phyloP scores from a whole-genome alignment of 2,329 filamentous ascomycete species.

The Xylaria sp. region DNA sequence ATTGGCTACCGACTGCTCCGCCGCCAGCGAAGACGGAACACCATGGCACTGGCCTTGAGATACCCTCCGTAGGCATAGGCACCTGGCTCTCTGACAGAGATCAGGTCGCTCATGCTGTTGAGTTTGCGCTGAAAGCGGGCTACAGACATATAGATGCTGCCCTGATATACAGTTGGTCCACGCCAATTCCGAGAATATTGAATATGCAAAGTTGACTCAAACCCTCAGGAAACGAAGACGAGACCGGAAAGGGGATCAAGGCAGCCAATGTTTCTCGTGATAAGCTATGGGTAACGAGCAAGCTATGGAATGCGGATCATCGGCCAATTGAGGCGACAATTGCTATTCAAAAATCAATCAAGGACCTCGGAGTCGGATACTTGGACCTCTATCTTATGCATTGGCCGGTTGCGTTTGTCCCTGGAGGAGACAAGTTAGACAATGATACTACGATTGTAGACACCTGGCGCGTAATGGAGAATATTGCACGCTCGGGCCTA shows the following conservation, averaged over 20 bases:
- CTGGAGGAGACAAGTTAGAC: conserved; percentile 46
- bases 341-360: conserved; percentile 59
- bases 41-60: conserved; percentile 29
- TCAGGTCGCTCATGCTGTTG: conserved; percentile 46
- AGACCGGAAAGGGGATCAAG: conserved; percentile 59
- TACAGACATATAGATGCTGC: conserved; percentile 48
- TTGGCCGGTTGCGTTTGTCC: conserved; percentile 52
- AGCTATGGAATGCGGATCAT: conserved; percentile 49
- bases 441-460: conserved; percentile 47
- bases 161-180: conserved; percentile 43
- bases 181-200: neutral
- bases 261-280: conserved; percentile 60
- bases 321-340: conserved; percentile 51
- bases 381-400: conserved; percentile 64
- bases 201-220: conserved; percentile 11
- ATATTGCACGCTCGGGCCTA: conserved; percentile 61
- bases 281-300: conserved; percentile 62
- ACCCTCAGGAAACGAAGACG: conserved; percentile 56
- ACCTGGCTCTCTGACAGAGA: conserved; percentile 47
- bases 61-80: conserved; percentile 46
- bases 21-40: conserved; percentile 30
- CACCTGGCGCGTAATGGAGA: conserved; percentile 69
- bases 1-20: neutral
- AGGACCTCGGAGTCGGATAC: conserved; percentile 59
- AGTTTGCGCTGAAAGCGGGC: conserved; percentile 45